phyloP scores from a whole-genome alignment of 225 moss, liverwort and hornwort species.

The Pleurozium schreberi region DNA sequence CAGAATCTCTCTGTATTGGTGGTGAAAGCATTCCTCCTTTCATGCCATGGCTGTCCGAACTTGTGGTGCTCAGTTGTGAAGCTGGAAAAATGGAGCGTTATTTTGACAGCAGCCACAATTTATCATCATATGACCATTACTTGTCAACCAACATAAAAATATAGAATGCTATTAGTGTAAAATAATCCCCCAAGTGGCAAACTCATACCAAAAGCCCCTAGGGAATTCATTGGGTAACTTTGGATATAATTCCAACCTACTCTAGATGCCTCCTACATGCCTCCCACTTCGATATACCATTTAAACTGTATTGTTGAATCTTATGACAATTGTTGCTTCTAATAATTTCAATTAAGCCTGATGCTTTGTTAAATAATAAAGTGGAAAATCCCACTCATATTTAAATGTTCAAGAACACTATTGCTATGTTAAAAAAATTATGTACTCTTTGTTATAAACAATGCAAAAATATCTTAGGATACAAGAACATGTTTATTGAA shows the following conservation, averaged over 20 bases:
- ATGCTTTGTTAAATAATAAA: neutral
- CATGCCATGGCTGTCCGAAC: neutral
- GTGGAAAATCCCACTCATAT: neutral
- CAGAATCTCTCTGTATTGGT: neutral
- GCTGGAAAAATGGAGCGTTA: neutral
- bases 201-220: too few relatives aligned
- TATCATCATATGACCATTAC: neutral
- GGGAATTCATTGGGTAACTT: too few relatives aligned
- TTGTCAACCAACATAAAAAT: neutral
- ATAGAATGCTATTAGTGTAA: neutral
- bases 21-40: neutral
- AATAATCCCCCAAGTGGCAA: neutral
- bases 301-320: neutral
- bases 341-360: neutral
- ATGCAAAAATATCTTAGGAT: too few relatives aligned
- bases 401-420: neutral
- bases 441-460: too few relatives aligned
- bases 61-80: neutral
- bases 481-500: too few relatives aligned
- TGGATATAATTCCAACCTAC: too few relatives aligned
- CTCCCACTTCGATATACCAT: neutral
- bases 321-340: neutral
- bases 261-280: too few relatives aligned
- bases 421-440: too few relatives aligned
- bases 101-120: neutral